Conservation (phyloP, 2,329 filamentous ascomycete species). For the Penicillium sclerotiorum region DNA sequence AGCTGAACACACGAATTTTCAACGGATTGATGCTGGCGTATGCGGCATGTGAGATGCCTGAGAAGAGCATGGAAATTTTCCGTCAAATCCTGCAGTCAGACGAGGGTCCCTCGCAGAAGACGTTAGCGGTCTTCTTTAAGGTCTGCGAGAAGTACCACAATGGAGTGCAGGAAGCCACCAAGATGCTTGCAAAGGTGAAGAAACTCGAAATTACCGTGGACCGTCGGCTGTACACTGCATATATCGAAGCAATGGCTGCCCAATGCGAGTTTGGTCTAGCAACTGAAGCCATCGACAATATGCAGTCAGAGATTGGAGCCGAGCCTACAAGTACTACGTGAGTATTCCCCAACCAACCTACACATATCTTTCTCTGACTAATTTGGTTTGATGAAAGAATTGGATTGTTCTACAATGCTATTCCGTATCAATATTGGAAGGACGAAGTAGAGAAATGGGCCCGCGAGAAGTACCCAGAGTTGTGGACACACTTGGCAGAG, state of each 20-base stretch:
- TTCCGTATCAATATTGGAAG: constrained; percentile 67
- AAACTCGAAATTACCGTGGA: constrained; percentile 79
- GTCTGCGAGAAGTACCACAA: constrained; percentile 66
- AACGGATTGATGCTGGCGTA: constrained; percentile 90
- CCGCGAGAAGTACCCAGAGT: constrained; percentile 64
- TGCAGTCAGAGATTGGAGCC: constrained; percentile 67
- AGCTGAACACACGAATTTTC: constrained; percentile 72
- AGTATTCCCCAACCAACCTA: constrained; percentile 42
- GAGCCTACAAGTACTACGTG: constrained; percentile 71
- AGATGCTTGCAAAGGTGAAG: constrained; percentile 59
- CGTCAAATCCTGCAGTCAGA: constrained; percentile 75
- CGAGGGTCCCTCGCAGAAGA: constrained; percentile 85
- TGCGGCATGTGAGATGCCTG: constrained; percentile 66
- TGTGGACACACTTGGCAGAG: constrained; percentile 68
- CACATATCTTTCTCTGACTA: constrained; percentile 9
- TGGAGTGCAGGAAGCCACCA: constrained; percentile 51
- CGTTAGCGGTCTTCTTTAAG: constrained; percentile 78
- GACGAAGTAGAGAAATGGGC: constrained; percentile 75
- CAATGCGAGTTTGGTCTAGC: constrained; percentile 72
- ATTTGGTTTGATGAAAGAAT: constrained; percentile 56
- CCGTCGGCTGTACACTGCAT: constrained; percentile 71
- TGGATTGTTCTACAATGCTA: constrained; percentile 73
- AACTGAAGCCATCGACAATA: constrained; percentile 65
- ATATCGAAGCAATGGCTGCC: constrained; percentile 73
- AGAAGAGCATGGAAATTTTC: constrained; percentile 77